phyloP scores from a whole-genome alignment of 1,139 yeast genomes.

The Scheffersomyces cryptocercus region DNA sequence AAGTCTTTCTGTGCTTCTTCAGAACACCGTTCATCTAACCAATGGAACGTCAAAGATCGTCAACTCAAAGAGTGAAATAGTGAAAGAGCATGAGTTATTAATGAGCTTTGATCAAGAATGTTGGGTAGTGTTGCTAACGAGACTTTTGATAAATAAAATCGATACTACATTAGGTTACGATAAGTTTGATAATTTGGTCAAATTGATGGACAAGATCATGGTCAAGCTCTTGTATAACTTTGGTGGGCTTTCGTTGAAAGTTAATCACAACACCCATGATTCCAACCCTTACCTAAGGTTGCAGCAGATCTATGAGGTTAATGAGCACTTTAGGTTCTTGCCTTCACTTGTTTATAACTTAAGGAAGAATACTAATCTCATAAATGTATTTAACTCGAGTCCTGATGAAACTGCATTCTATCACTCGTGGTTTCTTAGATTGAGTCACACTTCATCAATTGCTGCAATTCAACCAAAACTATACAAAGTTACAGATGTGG shows the following conservation, averaged over 20 bases:
- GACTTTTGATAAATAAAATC: constrained; percentile 34
- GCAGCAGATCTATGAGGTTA: constrained; percentile 21
- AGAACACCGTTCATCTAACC: constrained; percentile 16
- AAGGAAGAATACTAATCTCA: constrained; percentile 35
- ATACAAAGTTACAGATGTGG: constrained; percentile 13
- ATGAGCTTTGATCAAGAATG: constrained; percentile 33
- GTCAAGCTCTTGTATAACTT: constrained; percentile 31
- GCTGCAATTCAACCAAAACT: constrained; percentile 31
- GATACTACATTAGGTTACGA: constrained; percentile 39
- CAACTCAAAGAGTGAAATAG: constrained; percentile 19
- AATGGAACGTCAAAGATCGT: constrained; percentile 14
- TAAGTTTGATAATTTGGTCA: constrained; percentile 27
- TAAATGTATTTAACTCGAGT: constrained; percentile 40
- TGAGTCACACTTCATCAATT: constrained; percentile 17
- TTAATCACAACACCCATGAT: constrained; percentile 4
- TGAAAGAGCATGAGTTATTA: constrained; percentile 27
- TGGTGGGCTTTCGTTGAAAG: constrained; percentile 27
- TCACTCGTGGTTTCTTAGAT: constrained; percentile 32
- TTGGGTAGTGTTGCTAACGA: constrained; percentile 31
- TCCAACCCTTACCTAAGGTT: constrained; percentile 25
- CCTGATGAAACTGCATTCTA: constrained; percentile 47
- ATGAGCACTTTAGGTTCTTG: constrained; percentile 26
- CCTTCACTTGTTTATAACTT: constrained; percentile 33
- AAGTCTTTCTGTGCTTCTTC: constrained; percentile 22
- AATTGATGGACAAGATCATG: constrained; percentile 27